A percentile compares a stretch with the other conserved stretches of the same genome.
phyloP scores from a whole-genome alignment of 2,329 filamentous ascomycete genomes.

The Aspergillus neotritici region DNA sequence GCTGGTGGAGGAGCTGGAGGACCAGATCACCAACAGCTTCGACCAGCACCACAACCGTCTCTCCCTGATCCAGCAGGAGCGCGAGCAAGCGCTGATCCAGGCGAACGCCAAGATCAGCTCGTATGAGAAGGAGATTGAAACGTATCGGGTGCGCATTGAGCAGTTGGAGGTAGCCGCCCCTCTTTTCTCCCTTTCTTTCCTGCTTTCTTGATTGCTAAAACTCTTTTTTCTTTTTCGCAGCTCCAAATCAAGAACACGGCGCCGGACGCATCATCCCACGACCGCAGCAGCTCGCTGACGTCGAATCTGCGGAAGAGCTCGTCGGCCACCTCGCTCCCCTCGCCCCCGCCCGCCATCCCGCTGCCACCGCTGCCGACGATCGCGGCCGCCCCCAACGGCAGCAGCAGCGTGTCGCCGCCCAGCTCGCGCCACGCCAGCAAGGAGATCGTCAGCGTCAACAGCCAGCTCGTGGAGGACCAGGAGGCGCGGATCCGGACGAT shows the following conservation, averaged over 20 bases:
- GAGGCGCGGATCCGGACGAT: slow-evolving; percentile 92
- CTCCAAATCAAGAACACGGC: slow-evolving; percentile 40
- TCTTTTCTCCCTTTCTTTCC: no score
- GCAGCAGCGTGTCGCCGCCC: slow-evolving; percentile 52
- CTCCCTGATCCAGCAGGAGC: slow-evolving; percentile 72
- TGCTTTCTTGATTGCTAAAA: no score
- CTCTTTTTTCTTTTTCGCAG: slow-evolving; percentile 10
- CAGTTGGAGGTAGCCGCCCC: slow-evolving; percentile 62
- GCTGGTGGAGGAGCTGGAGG: slow-evolving; percentile 90
- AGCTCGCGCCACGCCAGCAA: slow-evolving; percentile 73
- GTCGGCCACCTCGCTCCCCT: slow-evolving; percentile 78
- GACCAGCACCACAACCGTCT: slow-evolving; percentile 92
- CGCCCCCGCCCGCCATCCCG: slow-evolving; percentile 92
- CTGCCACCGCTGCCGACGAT: slow-evolving; percentile 77
- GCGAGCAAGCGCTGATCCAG: slow-evolving; percentile 70
- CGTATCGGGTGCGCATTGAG: slow-evolving; percentile 50
- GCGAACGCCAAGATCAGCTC: slow-evolving; percentile 59
- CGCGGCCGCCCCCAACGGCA: slow-evolving; percentile 45
- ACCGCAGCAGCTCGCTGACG: slow-evolving; percentile 53
- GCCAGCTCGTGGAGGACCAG: slow-evolving; percentile 88
- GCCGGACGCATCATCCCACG: slow-evolving; percentile 39
- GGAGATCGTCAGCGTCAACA: slow-evolving; percentile 64
- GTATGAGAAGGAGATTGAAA: slow-evolving; percentile 64
- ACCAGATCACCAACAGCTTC: slow-evolving; percentile 90
- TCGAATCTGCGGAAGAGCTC: slow-evolving; percentile 78